Percentiles rank a stretch among this genome's conserved stretches.
Evolutionary conservation across 1,284 basidiomycete genomes (phyloP).

Genomic region (Ustilago esculenta): DNA sequence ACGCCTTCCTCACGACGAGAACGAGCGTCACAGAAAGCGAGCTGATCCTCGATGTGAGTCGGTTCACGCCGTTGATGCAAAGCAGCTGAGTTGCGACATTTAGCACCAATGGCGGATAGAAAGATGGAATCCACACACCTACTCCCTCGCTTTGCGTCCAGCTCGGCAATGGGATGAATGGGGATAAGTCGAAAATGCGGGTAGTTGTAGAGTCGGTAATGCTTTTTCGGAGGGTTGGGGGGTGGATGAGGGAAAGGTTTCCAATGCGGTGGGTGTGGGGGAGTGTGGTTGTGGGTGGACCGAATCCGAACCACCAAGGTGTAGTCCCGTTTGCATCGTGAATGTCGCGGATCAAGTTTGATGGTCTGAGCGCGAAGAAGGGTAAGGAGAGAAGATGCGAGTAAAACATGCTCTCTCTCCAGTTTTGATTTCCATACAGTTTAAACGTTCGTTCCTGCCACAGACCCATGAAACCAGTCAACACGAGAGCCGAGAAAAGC

Average conservation of each 20-base stretch:
- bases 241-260: constrained; percentile 6
- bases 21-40: constrained; percentile 86
- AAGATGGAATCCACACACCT: constrained; percentile 72
- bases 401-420: constrained; percentile 93
- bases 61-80: constrained; percentile 89
- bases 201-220: neutral
- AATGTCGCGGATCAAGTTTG: constrained; percentile 26
- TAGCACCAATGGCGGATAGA: constrained; percentile 74
- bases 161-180: constrained; percentile 7
- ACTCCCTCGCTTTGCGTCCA: neutral
- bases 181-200: constrained; percentile 60
- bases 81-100: constrained; percentile 87
- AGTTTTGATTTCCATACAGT: constrained; percentile 75
- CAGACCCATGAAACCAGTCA: constrained; percentile 84
- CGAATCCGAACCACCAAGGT: constrained; percentile 45
- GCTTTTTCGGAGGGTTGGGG: neutral
- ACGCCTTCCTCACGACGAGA: constrained; percentile 87
- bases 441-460: constrained; percentile 84
- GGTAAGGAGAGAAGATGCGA: constrained; percentile 76
- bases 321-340: constrained; percentile 49
- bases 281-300: constrained; percentile 3
- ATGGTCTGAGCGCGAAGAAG: constrained; percentile 70
- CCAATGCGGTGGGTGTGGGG: neutral
- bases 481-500: constrained; percentile 78
- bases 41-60: constrained; percentile 78